Conservation (phyloP, 2,329 filamentous ascomycete genomes). For the Coniosporium tulheliwenetii region DNA sequence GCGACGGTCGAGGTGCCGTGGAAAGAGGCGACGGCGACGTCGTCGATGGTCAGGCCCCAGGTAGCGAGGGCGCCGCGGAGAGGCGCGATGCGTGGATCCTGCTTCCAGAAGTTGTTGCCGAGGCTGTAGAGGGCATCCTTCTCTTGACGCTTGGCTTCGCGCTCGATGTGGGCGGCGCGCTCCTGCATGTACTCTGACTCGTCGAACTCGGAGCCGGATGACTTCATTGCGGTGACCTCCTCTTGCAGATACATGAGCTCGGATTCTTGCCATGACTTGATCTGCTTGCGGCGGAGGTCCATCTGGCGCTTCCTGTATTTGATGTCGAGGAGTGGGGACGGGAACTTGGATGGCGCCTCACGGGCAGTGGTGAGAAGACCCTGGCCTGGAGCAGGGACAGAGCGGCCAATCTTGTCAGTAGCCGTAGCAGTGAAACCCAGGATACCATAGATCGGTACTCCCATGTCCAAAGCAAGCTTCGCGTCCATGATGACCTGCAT, state of each 20-base stretch:
- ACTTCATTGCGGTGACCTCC: constrained; percentile 81
- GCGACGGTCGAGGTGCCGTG: constrained; percentile 97
- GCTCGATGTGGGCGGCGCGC: constrained; percentile 73
- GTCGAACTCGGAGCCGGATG: constrained; percentile 56
- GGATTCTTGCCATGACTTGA: constrained; percentile 92
- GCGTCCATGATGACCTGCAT: constrained; percentile 98
- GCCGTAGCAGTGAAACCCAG: constrained; percentile 88
- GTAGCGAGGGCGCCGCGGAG: constrained; percentile 91
- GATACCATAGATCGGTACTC: constrained; percentile 92
- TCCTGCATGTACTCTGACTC: constrained; percentile 77
- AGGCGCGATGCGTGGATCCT: constrained; percentile 82
- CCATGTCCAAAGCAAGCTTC: constrained; percentile 92
- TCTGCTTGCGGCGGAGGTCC: constrained; percentile 82
- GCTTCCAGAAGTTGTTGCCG: constrained; percentile 99
- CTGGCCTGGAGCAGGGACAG: constrained; percentile 88
- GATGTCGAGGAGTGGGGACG: constrained; percentile 89
- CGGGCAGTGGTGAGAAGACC: constrained; percentile 93
- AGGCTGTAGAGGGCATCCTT: constrained; percentile 85
- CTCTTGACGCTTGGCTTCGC: constrained; percentile 75
- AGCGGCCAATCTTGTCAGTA: constrained; percentile 97
- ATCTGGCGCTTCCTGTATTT: constrained; percentile 94
- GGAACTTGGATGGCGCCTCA: constrained; percentile 81
- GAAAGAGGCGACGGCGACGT: constrained; percentile 91
- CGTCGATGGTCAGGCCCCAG: constrained; percentile 95
- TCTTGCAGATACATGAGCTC: constrained; percentile 88